Evolutionary conservation across 2,329 filamentous ascomycete genomes (phyloP), one percentile per base, ranked within the genome.

Genomic region (Stemphylium vesicarium): DNA sequence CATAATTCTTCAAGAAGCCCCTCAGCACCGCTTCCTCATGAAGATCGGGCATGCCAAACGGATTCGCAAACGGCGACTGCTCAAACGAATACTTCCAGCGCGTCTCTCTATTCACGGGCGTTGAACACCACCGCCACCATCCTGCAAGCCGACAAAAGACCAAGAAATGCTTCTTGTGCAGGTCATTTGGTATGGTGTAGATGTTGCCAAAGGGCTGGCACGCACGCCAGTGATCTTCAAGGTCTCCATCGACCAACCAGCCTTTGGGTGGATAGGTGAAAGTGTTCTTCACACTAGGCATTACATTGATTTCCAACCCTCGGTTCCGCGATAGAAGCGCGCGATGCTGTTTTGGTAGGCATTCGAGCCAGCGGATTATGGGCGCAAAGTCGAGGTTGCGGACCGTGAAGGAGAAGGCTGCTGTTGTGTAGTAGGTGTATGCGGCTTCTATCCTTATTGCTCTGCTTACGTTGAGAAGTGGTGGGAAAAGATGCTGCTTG

Each of bases 371-470:
- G n/a, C 26, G 32, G 12, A 37, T 49, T 0, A 65, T 32, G 2
- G 32, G 37, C 0, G 16, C 11, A 56, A 68, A 72, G n/a, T 63
- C 43, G 8, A 69, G 56, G 31, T 64, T 61, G 20, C 51, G 41
- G 1, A 67, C 45, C 4, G 41, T 22, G 49, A 57, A 64, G 10
- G 39, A 51, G 42, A 73, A 71, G 13, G 39, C 26, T 2, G 59
- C 53, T 29, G 26, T 37, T 0, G 58, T 59, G 52, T 69, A 73
- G 55, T 66, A 71, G 13, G 54, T 52, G 33, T 71, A 69, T 18
- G 65, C 64, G 3, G 62, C 64, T 59, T 73, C 70, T n/a, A 64
- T 59, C 7, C 69, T 60, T n/a, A 72, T 60, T 8, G 60, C 59
- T 15, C 66, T 64, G 47, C 63, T 66, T 29, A 66, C 50, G 16